Percentiles rank a stretch among this genome's conserved stretches.
Conservation (phyloP, 148 eudicot genomes). For the Spergularia bocconei region DNA sequence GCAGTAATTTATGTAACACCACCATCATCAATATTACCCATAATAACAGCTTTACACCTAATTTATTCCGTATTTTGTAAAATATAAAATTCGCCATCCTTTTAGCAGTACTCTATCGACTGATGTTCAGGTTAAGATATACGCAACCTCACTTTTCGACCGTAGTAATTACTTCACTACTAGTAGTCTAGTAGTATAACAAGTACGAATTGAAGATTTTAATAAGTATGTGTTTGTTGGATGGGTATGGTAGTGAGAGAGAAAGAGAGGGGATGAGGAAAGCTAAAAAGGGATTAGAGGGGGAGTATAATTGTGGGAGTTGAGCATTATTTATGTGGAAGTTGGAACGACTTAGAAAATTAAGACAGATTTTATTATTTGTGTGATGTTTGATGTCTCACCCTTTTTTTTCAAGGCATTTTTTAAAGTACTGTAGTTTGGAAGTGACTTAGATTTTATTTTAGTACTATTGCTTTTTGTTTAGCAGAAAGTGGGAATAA, state of each 20-base stretch:
- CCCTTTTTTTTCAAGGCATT: neutral
- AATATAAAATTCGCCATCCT: neutral
- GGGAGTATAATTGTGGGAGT: slow-evolving; percentile 4
- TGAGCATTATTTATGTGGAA: slow-evolving; percentile 6
- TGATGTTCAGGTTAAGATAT: neutral
- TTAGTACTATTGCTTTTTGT: too few species aligned
- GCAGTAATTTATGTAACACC: neutral
- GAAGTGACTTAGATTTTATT: neutral
- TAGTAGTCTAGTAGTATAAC: too few species aligned
- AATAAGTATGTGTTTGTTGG: neutral
- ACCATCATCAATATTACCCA: slow-evolving; percentile 3
- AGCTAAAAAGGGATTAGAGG: slow-evolving; percentile 1
- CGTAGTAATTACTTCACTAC: too few species aligned
- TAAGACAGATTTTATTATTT: neutral
- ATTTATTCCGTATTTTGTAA: neutral
- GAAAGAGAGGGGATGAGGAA: neutral
- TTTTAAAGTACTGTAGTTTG: neutral
- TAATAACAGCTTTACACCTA: neutral
- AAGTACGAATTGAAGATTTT: neutral
- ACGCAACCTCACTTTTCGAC: neutral
- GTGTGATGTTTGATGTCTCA: slow-evolving; percentile 10
- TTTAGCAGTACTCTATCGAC: neutral
- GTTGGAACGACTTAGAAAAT: neutral
- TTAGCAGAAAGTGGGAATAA: too few species aligned
- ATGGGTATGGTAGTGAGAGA: neutral